A percentile compares a stretch with the other conserved stretches of the same genome.
phyloP scores from a whole-genome alignment of 139 green algal genomes.

The Tetratostichococcus sp. region DNA sequence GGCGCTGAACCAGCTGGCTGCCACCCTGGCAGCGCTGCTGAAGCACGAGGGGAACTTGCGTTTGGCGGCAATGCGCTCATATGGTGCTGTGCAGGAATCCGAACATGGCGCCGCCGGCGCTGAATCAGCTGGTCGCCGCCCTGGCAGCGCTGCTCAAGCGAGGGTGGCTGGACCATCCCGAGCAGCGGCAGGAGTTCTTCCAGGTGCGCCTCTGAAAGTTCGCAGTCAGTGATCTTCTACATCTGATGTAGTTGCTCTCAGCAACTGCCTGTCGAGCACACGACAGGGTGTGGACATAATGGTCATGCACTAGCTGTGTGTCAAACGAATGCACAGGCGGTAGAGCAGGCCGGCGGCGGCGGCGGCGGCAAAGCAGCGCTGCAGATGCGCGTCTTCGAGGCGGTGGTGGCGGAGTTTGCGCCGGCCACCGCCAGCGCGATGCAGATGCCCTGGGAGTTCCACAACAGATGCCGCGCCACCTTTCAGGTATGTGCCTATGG shows the following conservation, averaged over 20 bases:
- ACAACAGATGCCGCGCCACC: conserved; percentile 61
- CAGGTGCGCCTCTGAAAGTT: conserved; percentile 11
- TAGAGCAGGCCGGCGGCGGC: not conserved
- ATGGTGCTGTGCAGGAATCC: conserved; percentile 4
- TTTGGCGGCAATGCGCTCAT: too few relatives aligned
- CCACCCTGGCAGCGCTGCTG: too few relatives aligned
- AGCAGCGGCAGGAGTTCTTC: conserved; percentile 38
- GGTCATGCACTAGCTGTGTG: not conserved
- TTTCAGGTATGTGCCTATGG: conserved; percentile 33
- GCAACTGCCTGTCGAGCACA: not conserved
- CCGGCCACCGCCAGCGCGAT: conserved; percentile 59
- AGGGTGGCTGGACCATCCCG: conserved; percentile 48
- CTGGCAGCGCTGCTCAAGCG: conserved; percentile 69
- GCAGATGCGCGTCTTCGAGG: conserved; percentile 44
- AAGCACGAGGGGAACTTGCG: too few relatives aligned
- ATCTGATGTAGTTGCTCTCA: not conserved
- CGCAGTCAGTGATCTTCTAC: conserved; percentile 15
- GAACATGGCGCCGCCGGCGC: conserved; percentile 23
- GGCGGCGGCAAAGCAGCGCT: conserved; percentile 5
- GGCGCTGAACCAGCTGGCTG: too few relatives aligned
- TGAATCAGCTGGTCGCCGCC: conserved; percentile 26
- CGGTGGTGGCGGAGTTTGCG: conserved; percentile 74
- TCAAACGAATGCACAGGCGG: not conserved
- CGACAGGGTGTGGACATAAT: not conserved
- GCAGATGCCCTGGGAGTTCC: conserved; percentile 74